Evolutionary conservation across 1,284 basidiomycete species (phyloP).

Genomic region (Takashimella tepidaria): DNA sequence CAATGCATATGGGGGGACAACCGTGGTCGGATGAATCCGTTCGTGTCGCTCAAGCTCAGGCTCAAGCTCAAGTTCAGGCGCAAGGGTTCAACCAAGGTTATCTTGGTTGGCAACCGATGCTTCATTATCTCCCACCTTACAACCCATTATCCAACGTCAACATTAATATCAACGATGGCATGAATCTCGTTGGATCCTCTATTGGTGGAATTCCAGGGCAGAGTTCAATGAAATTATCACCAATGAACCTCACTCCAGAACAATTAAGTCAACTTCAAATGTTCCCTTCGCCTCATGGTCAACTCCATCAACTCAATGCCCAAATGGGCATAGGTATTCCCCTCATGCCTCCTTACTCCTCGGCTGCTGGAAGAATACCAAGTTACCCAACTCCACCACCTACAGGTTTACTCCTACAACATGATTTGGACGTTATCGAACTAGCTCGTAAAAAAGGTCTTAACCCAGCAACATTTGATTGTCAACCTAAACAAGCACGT

Average conservation of each 20-base stretch:
- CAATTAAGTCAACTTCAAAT: neutral
- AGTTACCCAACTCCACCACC: constrained; percentile 23
- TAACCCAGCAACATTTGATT: constrained; percentile 81
- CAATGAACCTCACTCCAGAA: neutral
- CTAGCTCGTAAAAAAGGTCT: constrained; percentile 83
- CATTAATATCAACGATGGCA: constrained; percentile 7
- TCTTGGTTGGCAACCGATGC: neutral
- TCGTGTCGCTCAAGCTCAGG: constrained; percentile 2
- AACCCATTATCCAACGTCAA: neutral
- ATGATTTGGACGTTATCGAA: constrained; percentile 68
- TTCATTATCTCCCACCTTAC: neutral
- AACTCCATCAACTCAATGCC: neutral
- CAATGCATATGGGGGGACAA: constrained; percentile 3
- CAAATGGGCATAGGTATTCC: too few species aligned
- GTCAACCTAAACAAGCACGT: constrained; percentile 68
- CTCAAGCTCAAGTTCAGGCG: neutral
- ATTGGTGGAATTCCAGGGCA: neutral
- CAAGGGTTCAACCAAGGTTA: neutral
- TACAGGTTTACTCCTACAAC: constrained; percentile 19
- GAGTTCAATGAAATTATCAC: neutral
- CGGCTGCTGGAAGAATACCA: neutral
- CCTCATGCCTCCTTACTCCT: too few species aligned
- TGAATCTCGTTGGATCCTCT: constrained; percentile 2
- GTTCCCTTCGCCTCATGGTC: too few species aligned
- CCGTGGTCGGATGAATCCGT: neutral